phyloP scores from a whole-genome alignment of 2,329 filamentous ascomycete species.

The Penicillium carneum region DNA sequence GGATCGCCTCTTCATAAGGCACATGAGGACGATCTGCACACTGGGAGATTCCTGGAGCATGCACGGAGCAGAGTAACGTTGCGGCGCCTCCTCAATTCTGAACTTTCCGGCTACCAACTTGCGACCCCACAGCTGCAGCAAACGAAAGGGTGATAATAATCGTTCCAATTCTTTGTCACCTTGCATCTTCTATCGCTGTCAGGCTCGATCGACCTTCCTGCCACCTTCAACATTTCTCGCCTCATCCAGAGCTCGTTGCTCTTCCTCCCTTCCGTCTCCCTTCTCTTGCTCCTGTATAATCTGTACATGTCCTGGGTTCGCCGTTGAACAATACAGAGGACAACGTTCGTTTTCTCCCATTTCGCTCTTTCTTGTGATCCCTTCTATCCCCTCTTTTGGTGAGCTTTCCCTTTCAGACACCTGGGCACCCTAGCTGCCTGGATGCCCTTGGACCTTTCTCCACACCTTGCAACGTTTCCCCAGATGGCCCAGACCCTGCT shows the following conservation, averaged over 20 bases:
- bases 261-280: conserved; percentile 38
- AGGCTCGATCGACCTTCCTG: conserved; percentile 29
- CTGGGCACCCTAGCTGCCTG: conserved; percentile 2
- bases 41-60: conserved; percentile 52
- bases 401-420: conserved; percentile 23
- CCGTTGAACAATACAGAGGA: conserved; percentile 31
- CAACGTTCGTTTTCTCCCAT: conserved; percentile 26
- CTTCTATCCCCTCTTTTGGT: conserved; percentile 35
- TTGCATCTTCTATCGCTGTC: conserved; percentile 41
- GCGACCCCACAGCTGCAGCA: conserved; percentile 35
- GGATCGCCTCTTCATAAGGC: conserved; percentile 37
- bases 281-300: conserved; percentile 41
- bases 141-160: conserved; percentile 45
- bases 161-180: conserved; percentile 44
- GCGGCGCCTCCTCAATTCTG: conserved; percentile 41
- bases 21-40: conserved; percentile 49
- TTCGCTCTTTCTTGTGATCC: conserved; percentile 31
- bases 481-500: conserved; percentile 17
- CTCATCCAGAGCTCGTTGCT: conserved; percentile 28
- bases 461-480: background rate
- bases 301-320: conserved; percentile 41
- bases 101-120: conserved; percentile 38
- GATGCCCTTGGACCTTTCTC: background rate
- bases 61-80: conserved; percentile 52
- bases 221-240: conserved; percentile 38